phyloP scores from a whole-genome alignment of 306 rosid genomes.

The Sphenostylis stenocarpa region DNA sequence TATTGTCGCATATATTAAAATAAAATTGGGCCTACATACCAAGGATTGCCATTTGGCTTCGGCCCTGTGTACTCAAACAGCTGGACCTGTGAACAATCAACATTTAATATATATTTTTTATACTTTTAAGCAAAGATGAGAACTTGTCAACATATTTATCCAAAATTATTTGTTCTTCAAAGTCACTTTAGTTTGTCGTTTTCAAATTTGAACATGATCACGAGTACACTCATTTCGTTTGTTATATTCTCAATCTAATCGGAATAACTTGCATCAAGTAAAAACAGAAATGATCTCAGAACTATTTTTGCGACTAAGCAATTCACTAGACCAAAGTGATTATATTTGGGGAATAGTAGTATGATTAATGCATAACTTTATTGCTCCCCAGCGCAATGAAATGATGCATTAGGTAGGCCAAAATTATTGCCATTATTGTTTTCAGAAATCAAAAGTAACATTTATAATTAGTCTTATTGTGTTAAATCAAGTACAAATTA shows the following conservation, averaged over 20 bases:
- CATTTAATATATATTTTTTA: background rate
- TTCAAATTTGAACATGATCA: constrained; percentile 29
- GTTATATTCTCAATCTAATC: constrained; percentile 26
- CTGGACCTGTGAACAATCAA: constrained; percentile 14
- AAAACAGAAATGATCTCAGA: constrained; percentile 20
- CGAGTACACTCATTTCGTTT: constrained; percentile 32
- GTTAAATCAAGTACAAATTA: constrained; percentile 1
- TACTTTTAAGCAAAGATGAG: constrained; percentile 62
- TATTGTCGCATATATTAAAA: constrained; percentile 34
- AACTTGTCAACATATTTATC: constrained; percentile 8
- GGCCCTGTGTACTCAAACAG: constrained; percentile 35
- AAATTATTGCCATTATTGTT: background rate
- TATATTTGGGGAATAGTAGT: background rate
- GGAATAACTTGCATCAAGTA: constrained; percentile 41
- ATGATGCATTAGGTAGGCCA: constrained; percentile 20
- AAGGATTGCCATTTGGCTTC: constrained; percentile 46
- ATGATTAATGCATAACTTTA: constrained; percentile 30
- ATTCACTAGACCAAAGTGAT: constrained; percentile 39
- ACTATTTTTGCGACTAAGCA: constrained; percentile 68
- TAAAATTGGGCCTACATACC: background rate
- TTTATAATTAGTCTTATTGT: background rate
- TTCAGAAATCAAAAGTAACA: constrained; percentile 8
- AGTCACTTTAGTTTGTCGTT: constrained; percentile 56
- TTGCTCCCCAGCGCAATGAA: constrained; percentile 7
- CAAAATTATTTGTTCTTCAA: constrained; percentile 43